These are phyloP conservation scores for Musa acuminata DNA, from an alignment of 176 grass and related monocot genomes.

Conservation along the genomic window DNA sequence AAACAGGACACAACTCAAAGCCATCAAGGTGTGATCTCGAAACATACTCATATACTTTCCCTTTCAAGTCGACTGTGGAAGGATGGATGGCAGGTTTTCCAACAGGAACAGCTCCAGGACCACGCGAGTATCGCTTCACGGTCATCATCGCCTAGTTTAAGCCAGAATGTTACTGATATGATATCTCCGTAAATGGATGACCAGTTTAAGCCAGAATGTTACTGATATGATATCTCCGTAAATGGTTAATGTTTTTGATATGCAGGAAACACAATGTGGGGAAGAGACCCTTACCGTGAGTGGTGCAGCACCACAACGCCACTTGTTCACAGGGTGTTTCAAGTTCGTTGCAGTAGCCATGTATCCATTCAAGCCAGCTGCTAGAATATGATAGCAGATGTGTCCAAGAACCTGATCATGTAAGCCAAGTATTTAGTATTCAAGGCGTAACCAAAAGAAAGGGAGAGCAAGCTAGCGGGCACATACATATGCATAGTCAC, in stretches of 20 bases:
- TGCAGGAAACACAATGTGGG: not conserved
- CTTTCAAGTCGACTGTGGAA: constrained; percentile 60
- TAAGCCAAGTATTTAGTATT: not conserved
- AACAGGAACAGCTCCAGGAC: constrained; percentile 42
- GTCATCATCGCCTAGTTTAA: constrained; percentile 52
- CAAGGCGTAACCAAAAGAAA: not conserved
- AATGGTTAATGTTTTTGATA: not conserved
- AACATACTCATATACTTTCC: constrained; percentile 37
- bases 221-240: not conserved
- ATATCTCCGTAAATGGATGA: too few species aligned
- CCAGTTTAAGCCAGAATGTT: too few species aligned
- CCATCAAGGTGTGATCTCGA: not conserved
- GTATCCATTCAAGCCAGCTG: constrained; percentile 52
- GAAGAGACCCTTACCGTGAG: constrained; percentile 35
- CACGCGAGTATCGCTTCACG: constrained; percentile 46
- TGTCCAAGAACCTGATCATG: constrained; percentile 42
- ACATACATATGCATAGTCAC: constrained; percentile 60
- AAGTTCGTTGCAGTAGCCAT: constrained; percentile 68
- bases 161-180: too few species aligned
- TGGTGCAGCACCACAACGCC: constrained; percentile 55
- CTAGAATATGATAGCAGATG: constrained; percentile 43
- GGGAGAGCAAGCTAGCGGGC: not conserved
- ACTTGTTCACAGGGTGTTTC: constrained; percentile 45
- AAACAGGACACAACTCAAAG: not conserved
- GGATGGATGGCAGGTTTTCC: constrained; percentile 64